These are phyloP conservation scores for Ormosia semicastrata DNA, from an alignment of 306 rosid species.

Conservation along the genomic window DNA sequence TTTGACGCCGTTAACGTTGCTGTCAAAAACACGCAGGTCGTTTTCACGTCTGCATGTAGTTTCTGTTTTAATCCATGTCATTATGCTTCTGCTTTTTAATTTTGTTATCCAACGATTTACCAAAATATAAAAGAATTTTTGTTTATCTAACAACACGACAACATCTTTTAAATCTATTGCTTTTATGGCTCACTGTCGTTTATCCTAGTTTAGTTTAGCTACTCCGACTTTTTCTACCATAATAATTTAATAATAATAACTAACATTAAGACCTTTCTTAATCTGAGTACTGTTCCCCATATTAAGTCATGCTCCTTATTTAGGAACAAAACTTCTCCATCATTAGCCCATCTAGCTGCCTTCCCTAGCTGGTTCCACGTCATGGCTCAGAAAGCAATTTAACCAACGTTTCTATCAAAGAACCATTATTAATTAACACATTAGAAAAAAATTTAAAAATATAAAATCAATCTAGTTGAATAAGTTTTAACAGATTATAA, in stretches of 20 bases:
- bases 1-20: slow-evolving; percentile 37
- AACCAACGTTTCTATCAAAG: not conserved
- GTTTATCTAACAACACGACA: slow-evolving; percentile 21
- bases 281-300: slow-evolving; percentile 25
- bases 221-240: not conserved
- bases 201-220: not conserved
- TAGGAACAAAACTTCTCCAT: slow-evolving; percentile 33
- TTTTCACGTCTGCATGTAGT: slow-evolving; percentile 30
- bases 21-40: not conserved
- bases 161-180: not conserved
- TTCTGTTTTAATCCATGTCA: not conserved
- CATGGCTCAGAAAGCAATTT: not conserved
- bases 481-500: too few species aligned
- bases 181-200: not conserved
- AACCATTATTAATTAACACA: not conserved
- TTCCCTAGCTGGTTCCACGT: not conserved
- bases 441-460: too few species aligned
- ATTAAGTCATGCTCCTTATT: slow-evolving; percentile 34
- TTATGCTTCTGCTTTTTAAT: not conserved
- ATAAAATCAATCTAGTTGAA: too few species aligned
- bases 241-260: not conserved
- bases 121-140: not conserved
- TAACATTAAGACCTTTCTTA: slow-evolving; percentile 3
- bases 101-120: slow-evolving; percentile 31
- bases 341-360: slow-evolving; percentile 16